These are phyloP conservation scores for Rhodotorula taiwanensis DNA, from an alignment of 768 basidiomycete species.

Conservation along the genomic window DNA sequence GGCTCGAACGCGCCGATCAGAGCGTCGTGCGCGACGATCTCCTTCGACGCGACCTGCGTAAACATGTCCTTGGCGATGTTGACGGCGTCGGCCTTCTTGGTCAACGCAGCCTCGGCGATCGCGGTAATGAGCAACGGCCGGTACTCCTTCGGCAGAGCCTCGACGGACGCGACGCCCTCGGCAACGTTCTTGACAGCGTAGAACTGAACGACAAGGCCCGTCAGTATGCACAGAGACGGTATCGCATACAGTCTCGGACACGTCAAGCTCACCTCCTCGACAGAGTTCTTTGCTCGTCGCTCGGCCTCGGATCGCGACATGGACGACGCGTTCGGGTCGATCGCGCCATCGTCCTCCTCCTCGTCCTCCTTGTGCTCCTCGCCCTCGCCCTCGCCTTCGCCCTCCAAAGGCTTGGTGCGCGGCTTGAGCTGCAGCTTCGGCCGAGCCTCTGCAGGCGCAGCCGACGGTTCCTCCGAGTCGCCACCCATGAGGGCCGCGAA, in stretches of 20 bases:
- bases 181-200: slow-evolving; percentile 73
- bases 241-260: neutral
- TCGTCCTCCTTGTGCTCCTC: slow-evolving; percentile 47
- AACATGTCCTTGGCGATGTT: slow-evolving; percentile 72
- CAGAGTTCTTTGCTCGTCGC: slow-evolving; percentile 66
- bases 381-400: slow-evolving; percentile 49
- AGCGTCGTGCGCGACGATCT: slow-evolving; percentile 54
- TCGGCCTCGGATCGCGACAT: slow-evolving; percentile 58
- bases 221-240: neutral
- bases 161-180: slow-evolving; percentile 83
- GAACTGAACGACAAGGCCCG: slow-evolving; percentile 57
- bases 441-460: slow-evolving; percentile 50
- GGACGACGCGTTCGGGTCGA: slow-evolving; percentile 33
- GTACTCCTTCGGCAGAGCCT: slow-evolving; percentile 59
- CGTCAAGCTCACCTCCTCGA: slow-evolving; percentile 50
- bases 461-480: slow-evolving; percentile 35
- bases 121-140: slow-evolving; percentile 65
- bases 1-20: slow-evolving; percentile 63
- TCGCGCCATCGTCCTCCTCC: slow-evolving; percentile 47
- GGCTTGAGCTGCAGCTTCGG: slow-evolving; percentile 69
- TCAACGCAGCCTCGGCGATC: slow-evolving; percentile 65
- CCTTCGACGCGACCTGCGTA: slow-evolving; percentile 56
- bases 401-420: slow-evolving; percentile 62
- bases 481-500: slow-evolving; percentile 51
- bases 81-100: slow-evolving; percentile 74